Evolutionary conservation across 306 rosid genomes (phyloP), one percentile per base, ranked within the genome.

Genomic region (Pterocarpus macrocarpus): DNA sequence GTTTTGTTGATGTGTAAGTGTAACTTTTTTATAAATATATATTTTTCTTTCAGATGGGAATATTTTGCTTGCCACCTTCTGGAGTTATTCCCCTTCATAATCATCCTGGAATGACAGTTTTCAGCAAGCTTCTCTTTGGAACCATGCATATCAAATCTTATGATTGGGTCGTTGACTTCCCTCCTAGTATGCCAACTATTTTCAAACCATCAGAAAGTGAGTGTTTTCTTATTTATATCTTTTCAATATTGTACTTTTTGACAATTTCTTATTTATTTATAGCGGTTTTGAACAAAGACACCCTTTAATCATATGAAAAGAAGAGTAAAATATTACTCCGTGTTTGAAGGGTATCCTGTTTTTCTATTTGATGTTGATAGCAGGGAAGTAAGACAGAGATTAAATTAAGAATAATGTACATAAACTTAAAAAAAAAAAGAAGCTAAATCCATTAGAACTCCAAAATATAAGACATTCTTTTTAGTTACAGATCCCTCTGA

Each of bases 71-170:
- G 86, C 99, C 99, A 47, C 97, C 97, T 36, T 86, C 90, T 3
- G 97, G 94, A 28, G 93, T 93, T 63, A 77, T 95, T 81, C 99
- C 99, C 6, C 97, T 95, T 81, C 99, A 95, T 68, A 95, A 95
- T 83, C 99, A 95, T 80, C 99, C 99, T 0, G 99, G 91, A 78
- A 95, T 95, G 99, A 95, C 97, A 4, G 99, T 95, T 79, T 95
- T 95, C 47, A 89, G 97, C 35, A 95, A 95, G 81, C 91, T 95
- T 70, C 90, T 95, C 5, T 90, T 92, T 17, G 99, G 99, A 76
- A 91, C 92, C 1, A 91, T 95, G 97, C 97, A 95, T 82, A 91
- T 95, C 83, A 91, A 95, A 80, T 89, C 99, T 3, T 95, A 92
- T 81, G 99, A 95, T 67, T 95, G 99, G 99, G 93, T 71, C 35